Base-by-base conservation (phyloP, 2,329 filamentous ascomycete genomes). In the Pseudopyrenochaeta lycopersici region DNA sequence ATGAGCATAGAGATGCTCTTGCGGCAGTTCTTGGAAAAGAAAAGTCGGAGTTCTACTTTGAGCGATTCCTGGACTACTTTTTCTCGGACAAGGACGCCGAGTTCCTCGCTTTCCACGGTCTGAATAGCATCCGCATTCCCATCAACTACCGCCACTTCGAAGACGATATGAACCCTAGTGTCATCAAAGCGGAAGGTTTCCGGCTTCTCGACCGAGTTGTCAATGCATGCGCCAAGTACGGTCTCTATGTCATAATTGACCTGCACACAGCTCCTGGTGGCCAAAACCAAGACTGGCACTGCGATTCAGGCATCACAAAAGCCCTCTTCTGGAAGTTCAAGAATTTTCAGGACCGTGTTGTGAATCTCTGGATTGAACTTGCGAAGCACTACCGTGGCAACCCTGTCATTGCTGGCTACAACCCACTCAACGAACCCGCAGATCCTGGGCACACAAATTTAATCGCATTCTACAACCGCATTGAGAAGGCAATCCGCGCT, bases 281-380 rank as follows among this genome's bases (percentile, higher is more conserved):
- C 11, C 59, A 62, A 47, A 62, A 62, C 15, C 59, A 62, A 30
- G 59, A 62, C 31, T 60, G 56, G 56, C 59, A 62, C 20, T 51
- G 23, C 9, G 59, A 62, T 33, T 44, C 41, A 7, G 55, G 52
- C 27, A 41, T 58, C 40, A 60, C 43, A 6, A 50, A 54, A 33
- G 59, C 59, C 4, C 44, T 57, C 2, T 62, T 62, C 49, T 62
- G 59, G 59, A 42, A 62, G 18, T 60, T 55, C 21, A 35, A 35
- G 14, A 10, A 48, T 6, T 58, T 60, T 15, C 59, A 62, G 46
- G 56, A 62, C 23, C 56, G 44, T 9, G 54, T 46, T 2, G 41
- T 60, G 7, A 23, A 60, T 3, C 49, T 60, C 2, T 62, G 59
- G 59, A 29, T 48, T 2, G 56, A 29, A 4, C 58, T 58, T 40